phyloP scores from a whole-genome alignment of 2,329 filamentous ascomycete genomes.

The Rhynchosporium agropyri region DNA sequence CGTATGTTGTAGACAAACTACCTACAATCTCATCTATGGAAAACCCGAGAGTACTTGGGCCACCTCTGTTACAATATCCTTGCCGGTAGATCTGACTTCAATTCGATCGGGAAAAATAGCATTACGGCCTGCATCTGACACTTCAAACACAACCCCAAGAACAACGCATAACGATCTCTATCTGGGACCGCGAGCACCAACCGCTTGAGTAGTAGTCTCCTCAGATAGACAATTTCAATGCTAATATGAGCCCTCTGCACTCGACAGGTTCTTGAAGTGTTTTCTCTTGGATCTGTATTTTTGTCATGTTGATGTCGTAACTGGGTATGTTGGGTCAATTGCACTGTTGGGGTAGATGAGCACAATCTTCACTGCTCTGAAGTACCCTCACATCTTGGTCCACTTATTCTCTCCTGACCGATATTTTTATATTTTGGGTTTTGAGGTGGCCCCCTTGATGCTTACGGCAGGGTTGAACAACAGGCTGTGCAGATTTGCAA shows the following conservation, averaged over 20 bases:
- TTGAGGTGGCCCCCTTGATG: constrained; percentile 5
- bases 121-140: constrained; percentile 22
- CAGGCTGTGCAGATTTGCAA: constrained; percentile 36
- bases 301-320: background rate
- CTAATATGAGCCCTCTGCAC: no score
- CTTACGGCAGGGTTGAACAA: constrained; percentile 28
- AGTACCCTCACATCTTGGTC: background rate
- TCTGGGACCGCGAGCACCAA: background rate
- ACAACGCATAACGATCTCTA: background rate
- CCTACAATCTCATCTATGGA: no score
- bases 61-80: no score
- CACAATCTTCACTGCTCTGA: constrained; percentile 7
- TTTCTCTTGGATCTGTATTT: background rate
- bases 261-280: no score
- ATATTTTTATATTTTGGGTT: constrained; percentile 2
- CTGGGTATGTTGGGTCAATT: background rate
- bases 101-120: constrained; percentile 23
- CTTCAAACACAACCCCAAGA: constrained; percentile 1
- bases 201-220: background rate
- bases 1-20: no score
- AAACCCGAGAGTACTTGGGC: background rate
- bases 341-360: background rate
- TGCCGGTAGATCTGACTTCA: background rate
- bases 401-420: background rate
- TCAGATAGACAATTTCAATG: background rate